Percentiles rank a stretch among this genome's conserved stretches.
These are phyloP conservation scores for Phytophthora constricta DNA, from an alignment of 352 stramenopile genomes.

Conservation along the genomic window DNA sequence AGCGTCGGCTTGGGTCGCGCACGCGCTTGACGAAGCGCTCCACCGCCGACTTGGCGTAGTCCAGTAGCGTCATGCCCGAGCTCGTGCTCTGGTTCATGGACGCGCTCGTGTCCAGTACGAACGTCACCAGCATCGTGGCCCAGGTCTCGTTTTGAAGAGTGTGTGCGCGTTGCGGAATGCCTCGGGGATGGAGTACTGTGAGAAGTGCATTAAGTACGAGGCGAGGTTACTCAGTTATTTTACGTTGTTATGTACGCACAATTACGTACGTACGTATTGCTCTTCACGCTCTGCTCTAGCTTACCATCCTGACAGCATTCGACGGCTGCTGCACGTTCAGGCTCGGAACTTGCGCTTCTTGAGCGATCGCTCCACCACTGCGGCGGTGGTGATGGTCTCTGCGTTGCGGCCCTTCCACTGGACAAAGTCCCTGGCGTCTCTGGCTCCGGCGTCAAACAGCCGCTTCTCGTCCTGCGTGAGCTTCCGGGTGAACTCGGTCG, in stretches of 20 bases:
- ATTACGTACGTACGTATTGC: too few relatives aligned
- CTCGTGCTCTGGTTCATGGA: slow-evolving; percentile 92
- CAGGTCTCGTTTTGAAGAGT: background rate
- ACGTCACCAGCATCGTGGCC: slow-evolving; percentile 83
- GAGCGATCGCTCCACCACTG: slow-evolving; percentile 61
- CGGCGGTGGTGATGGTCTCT: slow-evolving; percentile 64
- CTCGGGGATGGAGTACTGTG: too few relatives aligned
- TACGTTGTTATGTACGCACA: too few relatives aligned
- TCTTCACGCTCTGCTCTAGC: too few relatives aligned
- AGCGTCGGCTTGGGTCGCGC: slow-evolving; percentile 78
- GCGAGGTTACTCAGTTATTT: background rate
- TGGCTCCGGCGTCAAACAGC: slow-evolving; percentile 67
- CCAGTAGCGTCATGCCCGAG: slow-evolving; percentile 89
- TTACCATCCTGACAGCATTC: slow-evolving; percentile 4
- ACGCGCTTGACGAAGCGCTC: slow-evolving; percentile 90
- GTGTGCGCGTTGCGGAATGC: background rate
- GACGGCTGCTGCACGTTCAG: slow-evolving; percentile 3
- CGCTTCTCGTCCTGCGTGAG: slow-evolving; percentile 76
- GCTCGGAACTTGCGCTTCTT: slow-evolving; percentile 66
- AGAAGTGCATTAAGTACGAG: slow-evolving; percentile 5
- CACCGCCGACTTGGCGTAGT: slow-evolving; percentile 89
- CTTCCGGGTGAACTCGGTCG: slow-evolving; percentile 81
- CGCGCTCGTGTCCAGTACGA: slow-evolving; percentile 90
- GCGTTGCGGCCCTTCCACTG: slow-evolving; percentile 79
- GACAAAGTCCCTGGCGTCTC: slow-evolving; percentile 78